A percentile compares a stretch with the other conserved stretches of the same genome.
Conservation (phyloP, 2,329 filamentous ascomycete species). For the Botrytis hyacinthi region DNA sequence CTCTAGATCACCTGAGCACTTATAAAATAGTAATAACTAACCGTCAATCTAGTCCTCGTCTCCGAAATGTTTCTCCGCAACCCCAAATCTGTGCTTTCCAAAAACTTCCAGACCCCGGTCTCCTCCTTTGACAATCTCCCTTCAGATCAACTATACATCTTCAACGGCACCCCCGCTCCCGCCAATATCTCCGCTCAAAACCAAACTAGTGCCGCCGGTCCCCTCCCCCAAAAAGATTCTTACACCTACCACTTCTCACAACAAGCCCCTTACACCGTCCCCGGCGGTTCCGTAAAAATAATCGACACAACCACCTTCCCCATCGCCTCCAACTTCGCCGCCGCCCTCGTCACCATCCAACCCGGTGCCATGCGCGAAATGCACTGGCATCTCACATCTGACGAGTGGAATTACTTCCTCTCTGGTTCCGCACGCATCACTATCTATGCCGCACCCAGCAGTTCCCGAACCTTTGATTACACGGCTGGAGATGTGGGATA, state of each 20-base stretch:
- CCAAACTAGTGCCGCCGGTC: slow-evolving; percentile 46
- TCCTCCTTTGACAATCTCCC: slow-evolving; percentile 49
- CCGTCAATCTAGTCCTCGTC: slow-evolving; percentile 43
- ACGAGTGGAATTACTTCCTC: slow-evolving; percentile 22
- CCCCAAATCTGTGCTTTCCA: slow-evolving; percentile 50
- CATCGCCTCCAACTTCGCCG: slow-evolving; percentile 53
- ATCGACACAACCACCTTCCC: slow-evolving; percentile 58
- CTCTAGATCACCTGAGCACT: neutral
- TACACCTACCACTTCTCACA: slow-evolving; percentile 54
- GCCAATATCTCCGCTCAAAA: slow-evolving; percentile 47
- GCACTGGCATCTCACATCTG: slow-evolving; percentile 55
- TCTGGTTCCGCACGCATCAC: slow-evolving; percentile 21
- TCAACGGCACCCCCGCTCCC: slow-evolving; percentile 50
- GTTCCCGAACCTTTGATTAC: slow-evolving; percentile 49
- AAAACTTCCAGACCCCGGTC: slow-evolving; percentile 51
- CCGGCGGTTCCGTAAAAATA: slow-evolving; percentile 59
- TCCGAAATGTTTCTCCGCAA: slow-evolving; percentile 31
- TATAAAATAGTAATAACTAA: neutral
- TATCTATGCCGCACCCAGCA: slow-evolving; percentile 21
- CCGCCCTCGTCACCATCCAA: slow-evolving; percentile 55
- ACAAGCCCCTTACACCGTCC: slow-evolving; percentile 45
- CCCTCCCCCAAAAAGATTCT: slow-evolving; percentile 38
- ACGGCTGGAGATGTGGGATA: slow-evolving; percentile 51
- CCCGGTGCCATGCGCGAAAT: slow-evolving; percentile 64
- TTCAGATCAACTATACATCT: slow-evolving; percentile 50